Evolutionary conservation across 208 protist species (phyloP).

Genomic region (Leptomonas seymouri): DNA sequence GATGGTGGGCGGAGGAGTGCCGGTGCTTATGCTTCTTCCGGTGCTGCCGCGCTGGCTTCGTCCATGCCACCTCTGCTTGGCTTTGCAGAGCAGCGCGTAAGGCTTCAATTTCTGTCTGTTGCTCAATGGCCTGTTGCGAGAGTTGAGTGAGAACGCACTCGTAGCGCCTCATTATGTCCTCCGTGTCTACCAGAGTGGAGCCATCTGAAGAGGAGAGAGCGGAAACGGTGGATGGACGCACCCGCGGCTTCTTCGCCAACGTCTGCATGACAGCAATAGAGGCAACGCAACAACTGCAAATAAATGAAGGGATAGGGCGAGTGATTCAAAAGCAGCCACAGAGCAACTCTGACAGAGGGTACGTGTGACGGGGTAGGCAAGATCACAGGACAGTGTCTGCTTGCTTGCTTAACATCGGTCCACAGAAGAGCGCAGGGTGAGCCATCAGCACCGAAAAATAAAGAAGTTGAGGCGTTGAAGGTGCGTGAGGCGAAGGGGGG

Average conservation of each 20-base stretch:
- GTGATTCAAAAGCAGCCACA: too few relatives aligned
- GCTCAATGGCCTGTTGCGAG: slow-evolving; percentile 48
- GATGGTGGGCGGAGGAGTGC: background rate
- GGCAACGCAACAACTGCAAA: background rate
- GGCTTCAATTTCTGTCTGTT: slow-evolving; percentile 56
- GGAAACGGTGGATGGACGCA: background rate
- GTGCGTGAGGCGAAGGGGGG: too few relatives aligned
- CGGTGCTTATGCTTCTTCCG: background rate
- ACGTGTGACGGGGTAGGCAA: too few relatives aligned
- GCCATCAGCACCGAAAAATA: background rate
- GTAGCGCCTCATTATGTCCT: slow-evolving; percentile 37
- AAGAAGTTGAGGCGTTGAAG: background rate
- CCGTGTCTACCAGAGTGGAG: slow-evolving; percentile 5
- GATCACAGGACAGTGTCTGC: too few relatives aligned
- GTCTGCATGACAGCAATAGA: slow-evolving; percentile 1
- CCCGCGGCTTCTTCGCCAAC: background rate
- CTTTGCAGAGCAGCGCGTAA: slow-evolving; percentile 26
- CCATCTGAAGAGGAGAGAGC: background rate
- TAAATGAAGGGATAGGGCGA: too few relatives aligned
- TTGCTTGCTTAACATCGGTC: too few relatives aligned
- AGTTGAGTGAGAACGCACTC: slow-evolving; percentile 50
- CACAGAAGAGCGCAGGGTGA: too few relatives aligned
- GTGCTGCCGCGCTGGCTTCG: too few relatives aligned
- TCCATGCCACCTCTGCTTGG: background rate
- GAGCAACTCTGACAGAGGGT: too few relatives aligned